Conservation (phyloP, 768 basidiomycete species). For the Pisolithus marmoratus region DNA sequence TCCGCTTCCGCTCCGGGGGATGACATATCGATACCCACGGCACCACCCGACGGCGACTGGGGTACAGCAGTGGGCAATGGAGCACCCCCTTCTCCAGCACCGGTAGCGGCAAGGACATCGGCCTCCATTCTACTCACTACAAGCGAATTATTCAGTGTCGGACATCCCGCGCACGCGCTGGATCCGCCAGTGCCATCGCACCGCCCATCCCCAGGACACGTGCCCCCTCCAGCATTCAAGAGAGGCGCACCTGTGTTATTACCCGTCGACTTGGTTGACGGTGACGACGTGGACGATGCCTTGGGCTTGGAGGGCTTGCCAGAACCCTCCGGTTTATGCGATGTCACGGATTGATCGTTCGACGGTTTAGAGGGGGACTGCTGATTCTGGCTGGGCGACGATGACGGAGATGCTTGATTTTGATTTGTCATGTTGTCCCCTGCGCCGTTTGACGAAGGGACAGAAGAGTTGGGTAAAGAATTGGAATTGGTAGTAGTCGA, state of each 20-base stretch:
- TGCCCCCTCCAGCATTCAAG: conserved; percentile 40
- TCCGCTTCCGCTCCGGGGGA: conserved; percentile 27
- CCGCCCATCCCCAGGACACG: conserved; percentile 97
- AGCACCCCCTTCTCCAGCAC: conserved; percentile 7
- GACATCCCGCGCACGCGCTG: conserved; percentile 90
- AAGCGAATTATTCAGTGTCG: conserved; percentile 88
- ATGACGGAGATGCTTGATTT: conserved; percentile 26
- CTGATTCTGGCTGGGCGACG: conserved; percentile 24
- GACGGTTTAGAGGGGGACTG: conserved; percentile 22
- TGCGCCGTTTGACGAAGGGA: conserved; percentile 27
- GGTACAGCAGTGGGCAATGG: conserved; percentile 22
- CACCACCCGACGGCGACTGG: neutral
- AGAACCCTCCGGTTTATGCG: conserved; percentile 21
- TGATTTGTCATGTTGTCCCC: conserved; percentile 32
- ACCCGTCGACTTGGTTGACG: neutral
- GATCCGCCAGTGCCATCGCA: conserved; percentile 98
- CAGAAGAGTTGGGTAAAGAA: conserved; percentile 16
- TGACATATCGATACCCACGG: conserved; percentile 19
- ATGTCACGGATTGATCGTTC: conserved; percentile 20
- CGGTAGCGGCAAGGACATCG: conserved; percentile 27
- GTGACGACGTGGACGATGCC: conserved; percentile 12
- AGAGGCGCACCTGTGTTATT: conserved; percentile 25
- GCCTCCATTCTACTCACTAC: conserved; percentile 38
- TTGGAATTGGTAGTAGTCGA: neutral
- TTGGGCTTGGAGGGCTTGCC: conserved; percentile 19